Conservation (phyloP, 345 rosid species). For the Citrus unshiu region DNA sequence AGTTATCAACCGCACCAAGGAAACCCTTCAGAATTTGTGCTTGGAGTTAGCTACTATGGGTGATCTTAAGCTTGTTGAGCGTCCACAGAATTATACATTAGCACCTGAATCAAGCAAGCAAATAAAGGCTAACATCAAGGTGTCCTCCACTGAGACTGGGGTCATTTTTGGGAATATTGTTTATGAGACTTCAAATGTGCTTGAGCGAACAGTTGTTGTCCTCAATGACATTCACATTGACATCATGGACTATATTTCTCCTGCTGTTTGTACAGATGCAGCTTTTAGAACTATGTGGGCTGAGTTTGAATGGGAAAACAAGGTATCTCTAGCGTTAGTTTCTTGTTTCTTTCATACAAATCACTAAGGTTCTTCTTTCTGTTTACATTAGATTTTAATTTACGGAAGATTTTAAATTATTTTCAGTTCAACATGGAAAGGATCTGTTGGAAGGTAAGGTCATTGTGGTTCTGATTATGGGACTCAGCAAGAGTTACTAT, state of each 20-base stretch:
- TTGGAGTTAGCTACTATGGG: constrained; percentile 99
- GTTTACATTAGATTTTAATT: not conserved
- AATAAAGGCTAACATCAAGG: constrained; percentile 98
- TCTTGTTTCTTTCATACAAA: not conserved
- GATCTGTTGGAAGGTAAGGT: not conserved
- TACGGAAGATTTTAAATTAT: not conserved
- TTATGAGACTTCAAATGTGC: constrained; percentile 89
- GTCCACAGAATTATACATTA: constrained; percentile 93
- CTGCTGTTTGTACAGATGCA: constrained; percentile 82
- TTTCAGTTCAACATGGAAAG: not conserved
- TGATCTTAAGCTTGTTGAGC: constrained; percentile 97
- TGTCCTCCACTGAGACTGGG: constrained; percentile 97
- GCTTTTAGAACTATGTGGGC: constrained; percentile 99
- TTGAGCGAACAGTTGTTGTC: constrained; percentile 80
- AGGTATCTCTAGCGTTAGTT: constrained; percentile 42
- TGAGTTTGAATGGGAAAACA: constrained; percentile 99
- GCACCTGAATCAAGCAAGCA: constrained; percentile 96
- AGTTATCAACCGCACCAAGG: constrained; percentile 92
- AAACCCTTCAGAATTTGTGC: constrained; percentile 96
- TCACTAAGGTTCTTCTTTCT: not conserved
- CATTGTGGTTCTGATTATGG: not conserved
- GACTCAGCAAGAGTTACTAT: not conserved
- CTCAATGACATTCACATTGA: constrained; percentile 94
- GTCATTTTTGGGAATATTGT: constrained; percentile 97
- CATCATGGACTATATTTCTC: constrained; percentile 97